These are phyloP conservation scores for Agaricus subrufescens DNA, from an alignment of 768 basidiomycete genomes.

Conservation along the genomic window DNA sequence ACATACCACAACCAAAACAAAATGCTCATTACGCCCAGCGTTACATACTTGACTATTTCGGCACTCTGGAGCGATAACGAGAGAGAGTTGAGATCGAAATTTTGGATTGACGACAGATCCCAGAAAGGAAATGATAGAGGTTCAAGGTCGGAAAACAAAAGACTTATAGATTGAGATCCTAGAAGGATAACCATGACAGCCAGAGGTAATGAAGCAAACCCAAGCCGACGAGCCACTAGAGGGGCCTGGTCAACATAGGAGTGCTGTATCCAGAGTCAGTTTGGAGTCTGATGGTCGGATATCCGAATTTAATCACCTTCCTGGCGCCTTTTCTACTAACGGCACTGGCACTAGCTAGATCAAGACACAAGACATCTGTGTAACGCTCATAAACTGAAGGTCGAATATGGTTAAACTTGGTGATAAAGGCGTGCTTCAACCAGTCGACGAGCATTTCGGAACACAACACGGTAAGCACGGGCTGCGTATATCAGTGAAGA, in stretches of 20 bases:
- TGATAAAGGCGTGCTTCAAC: conserved; percentile 99
- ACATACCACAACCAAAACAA: conserved; percentile 84
- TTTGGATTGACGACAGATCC: conserved; percentile 11
- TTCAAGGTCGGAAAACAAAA: conserved; percentile 48
- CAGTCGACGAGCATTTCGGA: conserved; percentile 97
- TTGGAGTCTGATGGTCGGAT: conserved; percentile 1
- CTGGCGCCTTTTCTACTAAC: conserved; percentile 62
- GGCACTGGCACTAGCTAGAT: conserved; percentile 77
- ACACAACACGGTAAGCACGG: conserved; percentile 83
- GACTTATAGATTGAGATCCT: conserved; percentile 62
- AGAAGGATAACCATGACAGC: conserved; percentile 79
- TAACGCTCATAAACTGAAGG: conserved; percentile 94
- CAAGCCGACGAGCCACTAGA: conserved; percentile 86
- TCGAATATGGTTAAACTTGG: conserved; percentile 98
- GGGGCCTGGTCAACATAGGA: conserved; percentile 95
- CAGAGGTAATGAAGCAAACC: conserved; percentile 89
- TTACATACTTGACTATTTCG: conserved; percentile 48
- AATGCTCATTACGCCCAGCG: conserved; percentile 61
- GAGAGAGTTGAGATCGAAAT: conserved; percentile 37
- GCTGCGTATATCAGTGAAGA: conserved; percentile 40
- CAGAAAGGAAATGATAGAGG: conserved; percentile 5
- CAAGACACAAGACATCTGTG: conserved; percentile 91
- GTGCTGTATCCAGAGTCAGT: conserved; percentile 44
- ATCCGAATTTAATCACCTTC: conserved; percentile 43
- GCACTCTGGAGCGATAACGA: conserved; percentile 22